Percentiles rank a stretch among this genome's conserved stretches.
Conservation (phyloP, 2,329 filamentous ascomycete species). For the Fusarium sp. region DNA sequence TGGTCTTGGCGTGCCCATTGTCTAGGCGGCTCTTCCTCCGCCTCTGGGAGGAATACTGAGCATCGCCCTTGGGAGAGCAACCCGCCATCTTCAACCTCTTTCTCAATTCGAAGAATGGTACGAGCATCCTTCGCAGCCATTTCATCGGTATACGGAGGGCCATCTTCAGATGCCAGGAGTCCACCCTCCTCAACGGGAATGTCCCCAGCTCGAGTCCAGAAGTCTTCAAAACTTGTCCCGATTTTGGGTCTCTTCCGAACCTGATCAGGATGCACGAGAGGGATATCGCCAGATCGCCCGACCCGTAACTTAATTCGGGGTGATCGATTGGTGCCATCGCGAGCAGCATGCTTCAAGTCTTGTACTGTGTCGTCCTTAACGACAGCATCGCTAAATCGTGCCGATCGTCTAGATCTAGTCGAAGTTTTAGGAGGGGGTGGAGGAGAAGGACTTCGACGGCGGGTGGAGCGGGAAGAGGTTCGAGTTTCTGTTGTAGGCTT, state of each 20-base stretch:
- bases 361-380: slow-evolving; percentile 26
- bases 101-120: slow-evolving; percentile 75
- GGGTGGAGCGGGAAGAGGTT: slow-evolving; percentile 48
- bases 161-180: slow-evolving; percentile 65
- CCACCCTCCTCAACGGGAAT: slow-evolving; percentile 70
- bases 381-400: slow-evolving; percentile 51
- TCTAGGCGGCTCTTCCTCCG: slow-evolving; percentile 75
- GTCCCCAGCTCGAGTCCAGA: slow-evolving; percentile 60
- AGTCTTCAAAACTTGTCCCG: slow-evolving; percentile 67
- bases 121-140: slow-evolving; percentile 75
- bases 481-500: slow-evolving; percentile 45
- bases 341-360: slow-evolving; percentile 22
- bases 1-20: slow-evolving; percentile 93
- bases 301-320: slow-evolving; percentile 64
- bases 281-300: slow-evolving; percentile 55
- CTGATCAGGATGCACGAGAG: slow-evolving; percentile 69
- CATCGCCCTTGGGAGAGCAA: slow-evolving; percentile 77
- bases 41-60: slow-evolving; percentile 78
- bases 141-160: slow-evolving; percentile 67
- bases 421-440: slow-evolving; percentile 54
- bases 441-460: slow-evolving; percentile 56
- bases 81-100: slow-evolving; percentile 80
- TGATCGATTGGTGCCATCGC: slow-evolving; percentile 46
- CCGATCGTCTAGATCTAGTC: slow-evolving; percentile 56
- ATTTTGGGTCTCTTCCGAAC: slow-evolving; percentile 64